A percentile compares a stretch with the other conserved stretches of the same genome.
Evolutionary conservation across 495 filamentous ascomycete genomes (phyloP).

Genomic region (Symbiotaphrina buchneri): DNA sequence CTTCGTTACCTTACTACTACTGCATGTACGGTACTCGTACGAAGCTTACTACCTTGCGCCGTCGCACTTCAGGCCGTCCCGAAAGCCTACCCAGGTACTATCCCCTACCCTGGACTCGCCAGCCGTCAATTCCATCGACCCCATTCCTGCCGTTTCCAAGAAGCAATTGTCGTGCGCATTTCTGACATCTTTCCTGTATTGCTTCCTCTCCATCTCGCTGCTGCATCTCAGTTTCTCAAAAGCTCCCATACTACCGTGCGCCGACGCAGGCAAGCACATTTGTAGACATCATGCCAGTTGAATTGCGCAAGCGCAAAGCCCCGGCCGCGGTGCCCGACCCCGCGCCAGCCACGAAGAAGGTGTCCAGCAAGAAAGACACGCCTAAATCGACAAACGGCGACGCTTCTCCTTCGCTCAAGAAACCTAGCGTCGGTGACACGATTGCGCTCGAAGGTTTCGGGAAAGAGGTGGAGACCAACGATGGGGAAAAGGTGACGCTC

Average conservation of each 20-base stretch:
- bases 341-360: constrained; percentile 30
- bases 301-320: constrained; percentile 60
- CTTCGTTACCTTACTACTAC: too few species aligned
- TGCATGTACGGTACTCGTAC: too few species aligned
- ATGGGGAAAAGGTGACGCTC: constrained; percentile 55
- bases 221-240: constrained; percentile 5
- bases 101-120: too few species aligned
- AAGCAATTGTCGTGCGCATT: too few species aligned
- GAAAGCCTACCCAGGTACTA: too few species aligned
- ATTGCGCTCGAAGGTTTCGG: constrained; percentile 53
- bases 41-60: too few species aligned
- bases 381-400: constrained; percentile 1
- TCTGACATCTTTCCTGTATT: too few species aligned
- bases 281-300: constrained; percentile 22
- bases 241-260: too few species aligned
- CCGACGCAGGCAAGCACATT: too few species aligned
- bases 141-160: too few species aligned
- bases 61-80: too few species aligned
- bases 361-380: constrained; percentile 7
- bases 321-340: constrained; percentile 26
- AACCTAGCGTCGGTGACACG: constrained; percentile 20
- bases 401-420: not conserved
- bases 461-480: constrained; percentile 65
- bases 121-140: too few species aligned
- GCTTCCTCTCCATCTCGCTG: constrained; percentile 2